Evolutionary conservation across 108 stramenopile species (phyloP).

Genomic region (Cyclotella atomus): DNA sequence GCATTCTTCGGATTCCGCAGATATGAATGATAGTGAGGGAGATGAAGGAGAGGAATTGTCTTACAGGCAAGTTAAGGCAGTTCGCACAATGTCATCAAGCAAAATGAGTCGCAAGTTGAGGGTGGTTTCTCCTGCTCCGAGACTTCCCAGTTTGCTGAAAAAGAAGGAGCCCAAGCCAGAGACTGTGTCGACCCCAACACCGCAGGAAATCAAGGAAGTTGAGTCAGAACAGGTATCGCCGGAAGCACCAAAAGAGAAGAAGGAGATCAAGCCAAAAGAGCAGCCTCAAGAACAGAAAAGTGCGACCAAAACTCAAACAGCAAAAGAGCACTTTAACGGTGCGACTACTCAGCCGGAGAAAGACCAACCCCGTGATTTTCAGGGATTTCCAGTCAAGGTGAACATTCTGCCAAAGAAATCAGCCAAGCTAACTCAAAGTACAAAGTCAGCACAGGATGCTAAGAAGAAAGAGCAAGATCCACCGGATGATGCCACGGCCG

Average conservation of each 20-base stretch:
- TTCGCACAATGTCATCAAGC: neutral
- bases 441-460: neutral
- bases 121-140: neutral
- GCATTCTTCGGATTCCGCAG: neutral
- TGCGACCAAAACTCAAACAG: neutral
- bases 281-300: neutral
- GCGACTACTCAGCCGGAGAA: neutral
- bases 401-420: neutral
- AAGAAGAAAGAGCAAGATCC: slow-evolving; percentile 2
- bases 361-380: neutral
- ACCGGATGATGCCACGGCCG: neutral
- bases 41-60: slow-evolving; percentile 9
- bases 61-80: neutral
- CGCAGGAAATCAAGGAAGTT: slow-evolving; percentile 9
- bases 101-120: neutral
- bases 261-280: neutral
- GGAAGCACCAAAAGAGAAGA: neutral
- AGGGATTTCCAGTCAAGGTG: neutral
- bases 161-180: neutral
- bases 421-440: neutral
- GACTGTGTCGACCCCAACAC: neutral
- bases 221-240: neutral
- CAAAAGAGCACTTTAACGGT: too few species aligned
- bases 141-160: slow-evolving; percentile 2
- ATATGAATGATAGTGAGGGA: neutral